phyloP scores from a whole-genome alignment of 129 eudicot genomes.

The Flaveria ramosissima region DNA sequence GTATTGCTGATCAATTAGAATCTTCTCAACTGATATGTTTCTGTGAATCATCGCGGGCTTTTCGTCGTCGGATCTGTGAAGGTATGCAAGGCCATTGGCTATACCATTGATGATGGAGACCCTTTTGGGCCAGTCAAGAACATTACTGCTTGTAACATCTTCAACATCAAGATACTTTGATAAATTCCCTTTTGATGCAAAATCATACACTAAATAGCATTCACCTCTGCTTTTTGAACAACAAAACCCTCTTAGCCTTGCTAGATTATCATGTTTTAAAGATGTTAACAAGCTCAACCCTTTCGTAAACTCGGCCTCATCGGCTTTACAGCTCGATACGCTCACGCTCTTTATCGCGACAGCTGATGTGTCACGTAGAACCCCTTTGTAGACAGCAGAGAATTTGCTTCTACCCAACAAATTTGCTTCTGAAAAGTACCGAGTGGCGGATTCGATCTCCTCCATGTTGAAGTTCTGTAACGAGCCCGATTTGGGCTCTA shows the following conservation, averaged over 20 bases:
- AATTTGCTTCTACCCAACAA: slow-evolving; percentile 75
- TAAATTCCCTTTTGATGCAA: slow-evolving; percentile 67
- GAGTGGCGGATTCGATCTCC: slow-evolving; percentile 87
- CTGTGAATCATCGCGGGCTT: slow-evolving; percentile 70
- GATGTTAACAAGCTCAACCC: slow-evolving; percentile 71
- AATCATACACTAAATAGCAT: slow-evolving; percentile 78
- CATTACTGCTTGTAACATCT: slow-evolving; percentile 34
- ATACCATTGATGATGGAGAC: slow-evolving; percentile 77
- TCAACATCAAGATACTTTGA: slow-evolving; percentile 57
- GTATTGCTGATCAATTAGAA: slow-evolving; percentile 58
- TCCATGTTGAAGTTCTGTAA: slow-evolving; percentile 70
- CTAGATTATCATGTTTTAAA: slow-evolving; percentile 73
- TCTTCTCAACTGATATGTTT: slow-evolving; percentile 78
- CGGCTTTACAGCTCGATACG: slow-evolving; percentile 72
- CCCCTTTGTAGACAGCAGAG: slow-evolving; percentile 77
- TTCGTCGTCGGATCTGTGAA: slow-evolving; percentile 54
- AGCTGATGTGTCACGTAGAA: slow-evolving; percentile 62
- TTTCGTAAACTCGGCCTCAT: slow-evolving; percentile 75
- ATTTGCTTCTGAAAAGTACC: slow-evolving; percentile 73
- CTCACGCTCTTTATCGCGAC: slow-evolving; percentile 79
- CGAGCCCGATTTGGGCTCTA: slow-evolving; percentile 16
- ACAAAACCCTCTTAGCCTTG: slow-evolving; percentile 69
- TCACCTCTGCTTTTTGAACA: slow-evolving; percentile 86
- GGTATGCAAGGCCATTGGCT: slow-evolving; percentile 70
- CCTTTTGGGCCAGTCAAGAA: slow-evolving; percentile 78